Percentiles rank a stretch among this genome's conserved stretches.
These are phyloP conservation scores for Crithidia acanthocephali DNA, from an alignment of 208 protist species.

Conservation along the genomic window DNA sequence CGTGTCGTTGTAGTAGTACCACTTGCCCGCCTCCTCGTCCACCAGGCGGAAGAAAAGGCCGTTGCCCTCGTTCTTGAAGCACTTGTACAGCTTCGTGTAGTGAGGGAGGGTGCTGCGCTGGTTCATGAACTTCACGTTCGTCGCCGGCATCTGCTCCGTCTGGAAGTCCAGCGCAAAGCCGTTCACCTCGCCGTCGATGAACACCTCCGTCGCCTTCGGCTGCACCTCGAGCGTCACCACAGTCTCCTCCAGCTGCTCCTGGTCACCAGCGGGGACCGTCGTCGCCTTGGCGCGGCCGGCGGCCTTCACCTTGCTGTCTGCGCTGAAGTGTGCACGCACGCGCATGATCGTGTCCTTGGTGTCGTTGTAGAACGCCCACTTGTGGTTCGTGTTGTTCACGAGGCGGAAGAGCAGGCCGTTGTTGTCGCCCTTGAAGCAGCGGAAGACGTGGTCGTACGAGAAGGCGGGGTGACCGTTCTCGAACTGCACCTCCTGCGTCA, in stretches of 20 bases:
- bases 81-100: constrained; percentile 68
- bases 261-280: constrained; percentile 5
- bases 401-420: constrained; percentile 62
- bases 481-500: constrained; percentile 26
- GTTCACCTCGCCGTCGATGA: constrained; percentile 54
- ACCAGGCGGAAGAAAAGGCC: constrained; percentile 86
- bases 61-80: constrained; percentile 80
- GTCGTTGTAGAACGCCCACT: constrained; percentile 80
- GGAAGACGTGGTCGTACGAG: constrained; percentile 48
- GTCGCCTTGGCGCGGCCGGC: constrained; percentile 28
- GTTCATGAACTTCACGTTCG: constrained; percentile 40
- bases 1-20: constrained; percentile 90
- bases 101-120: constrained; percentile 28
- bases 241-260: constrained; percentile 22
- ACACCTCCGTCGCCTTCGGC: constrained; percentile 51
- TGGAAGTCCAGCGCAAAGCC: constrained; percentile 46
- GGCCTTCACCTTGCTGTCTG: constrained; percentile 34
- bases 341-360: constrained; percentile 38
- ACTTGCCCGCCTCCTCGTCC: constrained; percentile 52
- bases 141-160: constrained; percentile 35
- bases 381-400: constrained; percentile 34
- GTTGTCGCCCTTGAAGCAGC: constrained; percentile 51
- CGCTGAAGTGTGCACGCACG: constrained; percentile 35
- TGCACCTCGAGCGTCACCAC: constrained; percentile 44
- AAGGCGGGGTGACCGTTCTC: constrained; percentile 35